phyloP scores from a whole-genome alignment of 192 early-diverging fungal genomes.

The Coemansia reversa region DNA sequence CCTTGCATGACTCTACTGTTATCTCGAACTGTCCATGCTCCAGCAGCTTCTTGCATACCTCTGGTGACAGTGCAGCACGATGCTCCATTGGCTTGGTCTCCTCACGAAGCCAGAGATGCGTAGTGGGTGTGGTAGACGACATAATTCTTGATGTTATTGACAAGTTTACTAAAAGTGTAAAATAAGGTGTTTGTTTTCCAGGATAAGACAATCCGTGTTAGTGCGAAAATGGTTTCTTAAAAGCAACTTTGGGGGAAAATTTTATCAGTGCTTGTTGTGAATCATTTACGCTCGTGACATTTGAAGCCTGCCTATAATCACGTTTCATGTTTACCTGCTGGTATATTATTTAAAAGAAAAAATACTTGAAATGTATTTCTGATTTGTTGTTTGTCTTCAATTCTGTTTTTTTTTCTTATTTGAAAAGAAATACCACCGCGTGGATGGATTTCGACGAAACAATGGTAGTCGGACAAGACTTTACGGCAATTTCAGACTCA shows the following conservation, averaged over 20 bases:
- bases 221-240: neutral
- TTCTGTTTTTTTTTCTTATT: neutral
- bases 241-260: neutral
- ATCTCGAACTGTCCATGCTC: slow-evolving; percentile 73
- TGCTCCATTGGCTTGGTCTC: slow-evolving; percentile 98
- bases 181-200: neutral
- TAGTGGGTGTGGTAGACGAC: slow-evolving; percentile 16
- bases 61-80: slow-evolving; percentile 88
- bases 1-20: slow-evolving; percentile 78
- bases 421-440: neutral
- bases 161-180: slow-evolving; percentile 1
- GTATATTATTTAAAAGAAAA: neutral
- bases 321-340: neutral
- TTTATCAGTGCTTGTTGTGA: neutral
- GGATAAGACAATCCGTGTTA: neutral
- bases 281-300: neutral
- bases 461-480: neutral
- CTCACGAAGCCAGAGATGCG: slow-evolving; percentile 90
- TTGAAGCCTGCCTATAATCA: neutral
- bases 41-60: slow-evolving; percentile 75
- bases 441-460: neutral
- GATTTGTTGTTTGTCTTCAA: neutral
- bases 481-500: neutral
- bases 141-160: slow-evolving; percentile 6
- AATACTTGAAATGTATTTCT: neutral